Conservation (phyloP, 108 stramenopile species). For the Skeletonema grethae region DNA sequence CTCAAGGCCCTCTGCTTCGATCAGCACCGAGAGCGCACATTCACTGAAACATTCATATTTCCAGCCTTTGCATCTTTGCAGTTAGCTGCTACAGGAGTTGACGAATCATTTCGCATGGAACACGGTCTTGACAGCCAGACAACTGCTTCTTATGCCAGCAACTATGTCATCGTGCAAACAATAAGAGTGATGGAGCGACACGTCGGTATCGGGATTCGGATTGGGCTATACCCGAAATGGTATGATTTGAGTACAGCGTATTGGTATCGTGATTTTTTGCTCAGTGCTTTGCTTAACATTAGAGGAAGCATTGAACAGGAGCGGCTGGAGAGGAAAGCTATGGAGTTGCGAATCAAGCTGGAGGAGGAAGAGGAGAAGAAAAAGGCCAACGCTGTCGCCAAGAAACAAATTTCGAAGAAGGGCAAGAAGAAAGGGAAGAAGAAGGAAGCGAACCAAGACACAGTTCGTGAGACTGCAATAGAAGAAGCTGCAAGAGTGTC, state of each 20-base stretch:
- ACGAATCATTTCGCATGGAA: constrained; percentile 51
- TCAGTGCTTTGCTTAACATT: constrained; percentile 61
- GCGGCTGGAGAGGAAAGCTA: constrained; percentile 26
- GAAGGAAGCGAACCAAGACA: constrained; percentile 1
- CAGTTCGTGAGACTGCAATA: constrained; percentile 4
- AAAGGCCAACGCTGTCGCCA: constrained; percentile 13
- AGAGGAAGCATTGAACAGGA: constrained; percentile 48
- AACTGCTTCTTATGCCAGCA: constrained; percentile 61
- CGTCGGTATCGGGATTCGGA: constrained; percentile 64
- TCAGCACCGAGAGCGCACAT: constrained; percentile 75
- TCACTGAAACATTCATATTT: constrained; percentile 70
- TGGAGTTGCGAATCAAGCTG: constrained; percentile 29
- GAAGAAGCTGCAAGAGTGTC: constrained; percentile 10
- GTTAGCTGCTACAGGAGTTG: constrained; percentile 62
- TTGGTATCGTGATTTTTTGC: constrained; percentile 85
- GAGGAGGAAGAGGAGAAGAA: constrained; percentile 26
- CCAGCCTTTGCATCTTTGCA: constrained; percentile 67
- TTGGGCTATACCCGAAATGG: constrained; percentile 59
- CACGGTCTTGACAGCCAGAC: constrained; percentile 24
- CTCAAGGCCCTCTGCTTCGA: constrained; percentile 70
- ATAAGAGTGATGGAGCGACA: constrained; percentile 72
- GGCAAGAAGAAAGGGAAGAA: constrained; percentile 34
- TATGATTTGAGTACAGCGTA: constrained; percentile 65
- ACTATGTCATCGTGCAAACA: constrained; percentile 57
- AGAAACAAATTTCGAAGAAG: constrained; percentile 35